Evolutionary conservation across 176 grass and related monocot species (phyloP).

Genomic region (Carex scoparia): DNA sequence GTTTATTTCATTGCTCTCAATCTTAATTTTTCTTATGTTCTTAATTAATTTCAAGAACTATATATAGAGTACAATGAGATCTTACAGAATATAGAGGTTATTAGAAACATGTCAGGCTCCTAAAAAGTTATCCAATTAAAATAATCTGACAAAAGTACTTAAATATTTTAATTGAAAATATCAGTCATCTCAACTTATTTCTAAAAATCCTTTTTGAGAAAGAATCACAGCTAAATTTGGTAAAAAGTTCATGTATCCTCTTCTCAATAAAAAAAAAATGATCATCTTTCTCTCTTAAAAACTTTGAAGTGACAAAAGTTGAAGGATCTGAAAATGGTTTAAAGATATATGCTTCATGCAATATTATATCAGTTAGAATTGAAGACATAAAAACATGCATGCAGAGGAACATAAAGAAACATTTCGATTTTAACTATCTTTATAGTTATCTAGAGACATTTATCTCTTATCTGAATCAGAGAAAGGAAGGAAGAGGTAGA

Average conservation of each 20-base stretch:
- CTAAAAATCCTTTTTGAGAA: background rate
- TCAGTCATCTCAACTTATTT: background rate
- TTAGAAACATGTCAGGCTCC: background rate
- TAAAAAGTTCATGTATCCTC: background rate
- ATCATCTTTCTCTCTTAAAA: background rate
- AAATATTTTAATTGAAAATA: background rate
- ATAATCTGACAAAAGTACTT: background rate
- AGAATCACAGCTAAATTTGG: background rate
- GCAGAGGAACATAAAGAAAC: background rate
- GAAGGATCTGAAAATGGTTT: background rate
- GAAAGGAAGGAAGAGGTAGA: background rate
- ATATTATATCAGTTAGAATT: conserved; percentile 1
- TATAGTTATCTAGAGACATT: conserved; percentile 1
- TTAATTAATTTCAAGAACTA: background rate
- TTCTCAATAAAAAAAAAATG: background rate
- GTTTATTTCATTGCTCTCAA: background rate
- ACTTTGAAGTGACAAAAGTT: background rate
- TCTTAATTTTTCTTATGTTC: background rate
- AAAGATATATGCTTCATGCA: background rate
- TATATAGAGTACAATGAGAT: background rate
- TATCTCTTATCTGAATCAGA: background rate
- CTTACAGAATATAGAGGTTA: background rate
- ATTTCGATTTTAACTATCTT: background rate
- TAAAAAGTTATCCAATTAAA: background rate
- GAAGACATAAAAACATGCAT: conserved; percentile 23